phyloP scores from a whole-genome alignment of 768 basidiomycete genomes.

The Suillus cothurnatus region DNA sequence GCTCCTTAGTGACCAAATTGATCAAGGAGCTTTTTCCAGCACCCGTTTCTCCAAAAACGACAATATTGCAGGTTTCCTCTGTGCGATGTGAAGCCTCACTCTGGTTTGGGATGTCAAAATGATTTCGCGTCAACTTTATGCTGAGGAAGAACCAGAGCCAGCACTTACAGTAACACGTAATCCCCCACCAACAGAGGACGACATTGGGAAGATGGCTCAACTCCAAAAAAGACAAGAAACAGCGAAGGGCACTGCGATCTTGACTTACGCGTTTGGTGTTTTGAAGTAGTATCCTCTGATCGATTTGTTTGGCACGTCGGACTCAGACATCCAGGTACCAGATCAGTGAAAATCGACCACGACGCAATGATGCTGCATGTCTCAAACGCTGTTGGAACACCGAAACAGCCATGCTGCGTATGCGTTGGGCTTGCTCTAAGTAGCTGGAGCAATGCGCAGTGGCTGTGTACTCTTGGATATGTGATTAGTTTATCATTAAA shows the following conservation, averaged over 20 bases:
- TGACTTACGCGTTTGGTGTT: not conserved
- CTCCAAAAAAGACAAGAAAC: not conserved
- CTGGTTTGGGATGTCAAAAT: not conserved
- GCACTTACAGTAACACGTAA: not conserved
- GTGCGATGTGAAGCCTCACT: not conserved
- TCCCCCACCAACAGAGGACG: no score
- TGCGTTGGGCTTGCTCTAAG: not conserved
- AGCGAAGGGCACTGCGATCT: not conserved
- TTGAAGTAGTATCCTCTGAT: not conserved
- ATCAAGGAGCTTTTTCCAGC: slow-evolving; percentile 35
- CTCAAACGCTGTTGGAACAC: not conserved
- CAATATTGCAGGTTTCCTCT: slow-evolving; percentile 18
- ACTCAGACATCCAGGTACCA: not conserved
- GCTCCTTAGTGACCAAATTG: slow-evolving; percentile 30
- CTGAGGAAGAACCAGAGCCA: not conserved
- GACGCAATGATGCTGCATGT: not conserved
- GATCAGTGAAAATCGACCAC: not conserved
- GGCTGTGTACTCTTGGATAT: not conserved
- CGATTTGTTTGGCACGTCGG: not conserved
- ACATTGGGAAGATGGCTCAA: not conserved
- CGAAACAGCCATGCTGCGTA: not conserved
- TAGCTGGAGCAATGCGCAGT: not conserved
- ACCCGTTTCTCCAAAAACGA: slow-evolving; percentile 36
- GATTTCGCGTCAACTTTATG: not conserved
- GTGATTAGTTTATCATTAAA: no score